Base-by-base conservation (phyloP, 208 protist genomes). In the Leishmania guyanensis region DNA sequence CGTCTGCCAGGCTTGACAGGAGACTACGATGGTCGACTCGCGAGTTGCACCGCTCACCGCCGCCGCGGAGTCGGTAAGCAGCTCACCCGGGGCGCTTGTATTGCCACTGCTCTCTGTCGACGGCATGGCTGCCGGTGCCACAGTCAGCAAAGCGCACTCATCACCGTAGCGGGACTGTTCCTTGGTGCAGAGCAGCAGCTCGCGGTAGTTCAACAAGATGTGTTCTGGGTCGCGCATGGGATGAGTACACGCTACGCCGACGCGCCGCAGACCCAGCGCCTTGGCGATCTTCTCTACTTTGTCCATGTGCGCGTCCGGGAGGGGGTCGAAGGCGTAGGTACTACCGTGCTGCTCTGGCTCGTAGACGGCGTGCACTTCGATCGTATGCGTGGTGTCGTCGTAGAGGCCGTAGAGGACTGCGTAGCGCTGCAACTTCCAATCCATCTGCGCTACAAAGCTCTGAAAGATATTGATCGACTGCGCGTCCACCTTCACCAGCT, bases 291-390 rank as follows among this genome's bases (percentile, higher is more conserved):
- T 20, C 69, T 97, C 91, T 8, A 95, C 93, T 36, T 71, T 72
- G 2, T 29, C 66, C 14, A 93, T 65, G 58, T 91, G 85, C 14
- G 78, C 64, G 80, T 96, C 92, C 0, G 80, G 68, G 5, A 84
- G 22, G 29, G 83, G 79, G 33, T 90, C 87, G 66, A 97, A 94
- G 73, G 88, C 84, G 76, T 80, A 84, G 5, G 81, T 74, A 75
- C 86, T 93, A 53, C 93, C 92, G 56, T 89, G 83, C 86, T 97
- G 93, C 87, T 97, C 89, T 0, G 93, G 93, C 83, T 98, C 95
- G 79, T 98, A 98, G 8, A 97, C 81, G 48, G 93, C 88, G 84
- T 98, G 95, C 72, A 95, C 90, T 78, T 96, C 91, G 26, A 97
- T 69, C 14, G 80, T 86, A 36, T 83, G 76, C 14, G 65, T 70